phyloP scores from a whole-genome alignment of 495 filamentous ascomycete genomes.

The Penicillium canescens region DNA sequence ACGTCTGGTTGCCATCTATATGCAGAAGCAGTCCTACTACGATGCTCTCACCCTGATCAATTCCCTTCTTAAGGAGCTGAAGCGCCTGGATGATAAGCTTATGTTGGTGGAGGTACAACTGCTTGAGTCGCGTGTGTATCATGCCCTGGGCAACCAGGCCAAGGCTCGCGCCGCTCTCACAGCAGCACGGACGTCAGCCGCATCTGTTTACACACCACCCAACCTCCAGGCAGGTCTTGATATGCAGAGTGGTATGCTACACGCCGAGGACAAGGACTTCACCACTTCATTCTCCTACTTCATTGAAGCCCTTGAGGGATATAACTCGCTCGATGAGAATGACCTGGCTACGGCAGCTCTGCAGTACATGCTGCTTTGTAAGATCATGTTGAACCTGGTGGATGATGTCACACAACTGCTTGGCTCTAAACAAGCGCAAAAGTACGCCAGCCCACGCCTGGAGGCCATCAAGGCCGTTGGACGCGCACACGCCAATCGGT shows the following conservation, averaged over 20 bases:
- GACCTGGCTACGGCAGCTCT: constrained; percentile 84
- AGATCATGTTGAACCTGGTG: constrained; percentile 97
- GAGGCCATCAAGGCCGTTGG: constrained; percentile 99
- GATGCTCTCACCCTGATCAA: constrained; percentile 97
- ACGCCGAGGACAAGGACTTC: constrained; percentile 98
- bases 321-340: constrained; percentile 86
- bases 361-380: constrained; percentile 99
- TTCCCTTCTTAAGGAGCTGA: constrained; percentile 89
- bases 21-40: constrained; percentile 95
- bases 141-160: constrained; percentile 92
- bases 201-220: constrained; percentile 95
- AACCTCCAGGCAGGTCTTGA: constrained; percentile 93
- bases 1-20: constrained; percentile 87
- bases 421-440: constrained; percentile 90
- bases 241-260: constrained; percentile 98
- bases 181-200: constrained; percentile 88
- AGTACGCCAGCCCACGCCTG: constrained; percentile 90
- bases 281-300: constrained; percentile 98
- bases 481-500: constrained; percentile 89
- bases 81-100: constrained; percentile 97
- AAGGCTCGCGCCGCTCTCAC: constrained; percentile 96
- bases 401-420: constrained; percentile 94
- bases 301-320: constrained; percentile 97
- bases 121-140: constrained; percentile 94
- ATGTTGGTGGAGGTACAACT: constrained; percentile 98